These are phyloP conservation scores for Mycena polygramma DNA, from an alignment of 768 basidiomycete species.

Conservation along the genomic window DNA sequence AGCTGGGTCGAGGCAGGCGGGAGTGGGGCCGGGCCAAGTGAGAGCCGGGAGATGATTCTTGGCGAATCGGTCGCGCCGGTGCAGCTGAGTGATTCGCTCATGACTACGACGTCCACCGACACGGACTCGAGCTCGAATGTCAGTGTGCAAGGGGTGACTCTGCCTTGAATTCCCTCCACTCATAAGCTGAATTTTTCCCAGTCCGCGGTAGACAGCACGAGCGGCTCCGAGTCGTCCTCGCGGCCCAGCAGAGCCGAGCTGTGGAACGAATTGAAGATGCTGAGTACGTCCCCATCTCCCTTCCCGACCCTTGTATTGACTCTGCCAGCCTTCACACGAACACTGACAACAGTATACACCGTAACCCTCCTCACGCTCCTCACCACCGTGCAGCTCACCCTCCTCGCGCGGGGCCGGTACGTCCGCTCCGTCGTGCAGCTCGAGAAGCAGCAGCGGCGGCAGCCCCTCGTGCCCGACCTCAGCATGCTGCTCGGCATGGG, in stretches of 20 bases:
- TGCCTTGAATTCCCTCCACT: not conserved
- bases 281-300: conserved; percentile 63
- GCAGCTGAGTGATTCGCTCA: conserved; percentile 33
- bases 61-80: conserved; percentile 38
- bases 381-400: conserved; percentile 86
- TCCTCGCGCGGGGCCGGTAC: conserved; percentile 88
- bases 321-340: conserved; percentile 83
- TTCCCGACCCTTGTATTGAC: conserved; percentile 4
- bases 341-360: conserved; percentile 89
- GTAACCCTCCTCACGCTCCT: conserved; percentile 88
- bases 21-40: conserved; percentile 11
- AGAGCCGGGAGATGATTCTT: conserved; percentile 36
- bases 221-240: conserved; percentile 43
- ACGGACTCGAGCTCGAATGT: conserved; percentile 37
- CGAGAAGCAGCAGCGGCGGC: conserved; percentile 70
- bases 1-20: conserved; percentile 35
- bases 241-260: conserved; percentile 79
- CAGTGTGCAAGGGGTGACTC: conserved; percentile 29
- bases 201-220: conserved; percentile 36
- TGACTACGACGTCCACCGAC: conserved; percentile 37
- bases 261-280: conserved; percentile 94
- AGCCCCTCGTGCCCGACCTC: conserved; percentile 57
- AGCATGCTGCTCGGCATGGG: conserved; percentile 52
- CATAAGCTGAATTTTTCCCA: not conserved
- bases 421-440: conserved; percentile 73